Percentiles rank a stretch among this genome's conserved stretches.
Conservation (phyloP, 306 rosid species). For the Vigna nakashimae region DNA sequence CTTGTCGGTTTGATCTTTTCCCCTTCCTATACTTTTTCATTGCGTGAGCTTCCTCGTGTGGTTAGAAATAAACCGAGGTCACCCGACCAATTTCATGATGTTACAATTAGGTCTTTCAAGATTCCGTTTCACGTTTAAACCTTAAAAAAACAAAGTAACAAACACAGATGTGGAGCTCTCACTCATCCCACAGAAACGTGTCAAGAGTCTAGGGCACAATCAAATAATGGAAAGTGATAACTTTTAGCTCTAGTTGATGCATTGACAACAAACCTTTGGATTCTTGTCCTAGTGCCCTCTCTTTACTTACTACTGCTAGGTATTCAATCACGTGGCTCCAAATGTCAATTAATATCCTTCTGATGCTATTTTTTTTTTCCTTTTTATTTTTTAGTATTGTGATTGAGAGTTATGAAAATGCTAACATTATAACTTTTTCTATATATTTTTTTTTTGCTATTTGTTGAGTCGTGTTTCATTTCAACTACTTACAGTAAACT, state of each 20-base stretch:
- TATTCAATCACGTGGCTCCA: neutral
- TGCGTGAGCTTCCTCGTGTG: constrained; percentile 25
- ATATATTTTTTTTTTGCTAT: neutral
- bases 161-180: constrained; percentile 32
- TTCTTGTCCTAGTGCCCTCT: neutral
- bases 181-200: constrained; percentile 36
- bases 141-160: neutral
- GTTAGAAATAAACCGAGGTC: constrained; percentile 27
- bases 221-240: constrained; percentile 11
- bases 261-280: neutral
- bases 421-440: neutral
- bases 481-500: neutral
- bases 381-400: neutral
- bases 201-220: constrained; percentile 40
- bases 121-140: constrained; percentile 51
- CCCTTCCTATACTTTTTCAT: constrained; percentile 4
- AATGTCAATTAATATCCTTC: neutral
- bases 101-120: constrained; percentile 49
- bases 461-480: neutral
- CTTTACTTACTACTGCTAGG: neutral
- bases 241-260: neutral
- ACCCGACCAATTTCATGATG: constrained; percentile 44
- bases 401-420: neutral
- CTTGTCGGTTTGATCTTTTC: constrained; percentile 55
- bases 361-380: neutral